phyloP scores from a whole-genome alignment of 192 early-diverging fungal genomes.

The Obelidium mucronatum region DNA sequence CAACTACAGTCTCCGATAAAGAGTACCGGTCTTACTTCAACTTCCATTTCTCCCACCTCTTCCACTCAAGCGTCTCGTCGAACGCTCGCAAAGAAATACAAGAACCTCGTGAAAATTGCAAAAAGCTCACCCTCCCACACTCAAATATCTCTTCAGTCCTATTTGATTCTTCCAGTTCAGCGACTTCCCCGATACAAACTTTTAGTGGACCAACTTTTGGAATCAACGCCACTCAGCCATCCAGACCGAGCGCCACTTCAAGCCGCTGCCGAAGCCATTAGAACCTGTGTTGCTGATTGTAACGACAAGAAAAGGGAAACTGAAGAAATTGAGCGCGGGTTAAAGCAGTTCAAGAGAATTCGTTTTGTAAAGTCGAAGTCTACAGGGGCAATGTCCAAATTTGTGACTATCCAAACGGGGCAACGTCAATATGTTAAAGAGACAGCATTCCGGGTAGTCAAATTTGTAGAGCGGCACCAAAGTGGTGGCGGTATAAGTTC shows the following conservation, averaged over 20 bases:
- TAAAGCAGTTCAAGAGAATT: conserved; percentile 33
- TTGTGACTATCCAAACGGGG: not conserved
- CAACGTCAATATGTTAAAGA: conserved; percentile 42
- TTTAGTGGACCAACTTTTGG: conserved; percentile 83
- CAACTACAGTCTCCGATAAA: conserved; percentile 20
- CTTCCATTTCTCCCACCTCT: conserved; percentile 14
- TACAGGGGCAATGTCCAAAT: conserved; percentile 30
- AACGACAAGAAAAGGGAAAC: conserved; percentile 86
- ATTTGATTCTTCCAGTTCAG: conserved; percentile 91
- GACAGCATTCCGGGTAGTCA: conserved; percentile 38
- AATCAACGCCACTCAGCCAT: conserved; percentile 75
- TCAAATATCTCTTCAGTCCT: conserved; percentile 84
- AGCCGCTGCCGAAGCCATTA: conserved; percentile 72
- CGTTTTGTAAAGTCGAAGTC: conserved; percentile 27
- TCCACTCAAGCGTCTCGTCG: conserved; percentile 43
- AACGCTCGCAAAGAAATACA: conserved; percentile 47
- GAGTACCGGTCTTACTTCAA: conserved; percentile 3
- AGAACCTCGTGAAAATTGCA: conserved; percentile 53
- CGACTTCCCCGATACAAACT: conserved; percentile 93
- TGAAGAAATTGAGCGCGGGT: conserved; percentile 55
- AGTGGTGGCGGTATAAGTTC: conserved; percentile 27
- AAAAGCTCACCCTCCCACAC: conserved; percentile 65
- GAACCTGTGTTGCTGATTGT: conserved; percentile 74
- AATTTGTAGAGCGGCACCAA: conserved; percentile 44
- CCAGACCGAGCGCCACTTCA: conserved; percentile 77